phyloP scores from a whole-genome alignment of 495 filamentous ascomycete species.

The Xylaria intraflava region DNA sequence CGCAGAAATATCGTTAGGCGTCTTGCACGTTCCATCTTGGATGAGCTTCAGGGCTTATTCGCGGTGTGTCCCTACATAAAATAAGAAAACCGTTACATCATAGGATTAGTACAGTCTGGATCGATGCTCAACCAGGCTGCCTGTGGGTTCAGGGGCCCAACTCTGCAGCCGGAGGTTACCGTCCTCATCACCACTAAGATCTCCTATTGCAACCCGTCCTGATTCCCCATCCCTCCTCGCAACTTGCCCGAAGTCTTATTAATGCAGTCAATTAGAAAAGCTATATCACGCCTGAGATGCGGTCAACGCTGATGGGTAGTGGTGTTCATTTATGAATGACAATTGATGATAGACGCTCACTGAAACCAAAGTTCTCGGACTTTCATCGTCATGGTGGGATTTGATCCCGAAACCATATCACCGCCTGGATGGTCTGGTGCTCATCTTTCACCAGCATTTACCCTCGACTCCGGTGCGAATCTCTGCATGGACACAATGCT shows the following conservation, averaged over 20 bases:
- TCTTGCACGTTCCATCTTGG: too few species aligned
- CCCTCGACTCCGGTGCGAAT: not conserved
- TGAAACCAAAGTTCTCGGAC: not conserved
- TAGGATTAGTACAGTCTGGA: too few species aligned
- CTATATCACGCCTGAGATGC: not conserved
- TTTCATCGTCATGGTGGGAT: not conserved
- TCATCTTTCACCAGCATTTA: not conserved
- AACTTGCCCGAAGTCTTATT: not conserved
- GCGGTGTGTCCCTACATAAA: too few species aligned
- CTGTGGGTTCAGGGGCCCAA: too few species aligned
- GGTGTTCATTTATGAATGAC: not conserved
- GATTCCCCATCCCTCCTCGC: too few species aligned
- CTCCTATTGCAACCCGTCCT: too few species aligned
- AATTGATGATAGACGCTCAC: not conserved
- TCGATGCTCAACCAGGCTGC: too few species aligned
- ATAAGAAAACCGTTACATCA: too few species aligned
- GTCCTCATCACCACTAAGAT: too few species aligned
- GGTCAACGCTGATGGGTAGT: not conserved
- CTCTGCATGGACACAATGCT: constrained; percentile 27
- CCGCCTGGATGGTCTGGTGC: not conserved
- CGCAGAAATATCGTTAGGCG: too few species aligned
- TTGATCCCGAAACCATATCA: not conserved
- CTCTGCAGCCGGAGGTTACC: too few species aligned
- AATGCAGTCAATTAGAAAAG: not conserved
- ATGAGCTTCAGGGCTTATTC: too few species aligned